Conservation (phyloP, 1,284 basidiomycete genomes). For the Fomitopsis palustris region DNA sequence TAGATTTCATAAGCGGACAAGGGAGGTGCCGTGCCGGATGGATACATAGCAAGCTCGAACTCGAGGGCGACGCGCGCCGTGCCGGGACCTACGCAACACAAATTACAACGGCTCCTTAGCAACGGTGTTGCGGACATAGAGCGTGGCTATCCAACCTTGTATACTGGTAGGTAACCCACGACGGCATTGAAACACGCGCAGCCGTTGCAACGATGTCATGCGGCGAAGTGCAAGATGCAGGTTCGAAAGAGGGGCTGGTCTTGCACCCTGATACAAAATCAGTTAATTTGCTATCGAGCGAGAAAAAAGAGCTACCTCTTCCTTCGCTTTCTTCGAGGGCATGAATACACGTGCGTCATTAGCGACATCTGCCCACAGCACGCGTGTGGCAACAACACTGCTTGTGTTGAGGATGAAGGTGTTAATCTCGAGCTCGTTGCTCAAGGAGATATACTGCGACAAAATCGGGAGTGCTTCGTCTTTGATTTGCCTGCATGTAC, state of each 20-base stretch:
- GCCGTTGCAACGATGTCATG: constrained; percentile 27
- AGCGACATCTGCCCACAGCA: constrained; percentile 36
- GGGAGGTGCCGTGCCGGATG: constrained; percentile 16
- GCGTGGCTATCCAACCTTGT: constrained; percentile 11
- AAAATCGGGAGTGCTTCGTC: constrained; percentile 29
- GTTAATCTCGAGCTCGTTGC: constrained; percentile 36
- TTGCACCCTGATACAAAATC: constrained; percentile 5
- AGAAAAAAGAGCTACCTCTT: constrained; percentile 5
- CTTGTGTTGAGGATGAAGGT: constrained; percentile 24
- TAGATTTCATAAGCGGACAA: constrained; percentile 34
- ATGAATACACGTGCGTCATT: constrained; percentile 36
- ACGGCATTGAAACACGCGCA: constrained; percentile 37
- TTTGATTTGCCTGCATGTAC: constrained; percentile 29
- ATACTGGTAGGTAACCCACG: constrained; percentile 23
- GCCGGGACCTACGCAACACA: constrained; percentile 2
- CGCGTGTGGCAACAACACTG: constrained; percentile 17
- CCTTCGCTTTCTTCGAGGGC: background rate
- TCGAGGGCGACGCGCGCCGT: constrained; percentile 20
- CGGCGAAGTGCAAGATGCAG: constrained; percentile 31
- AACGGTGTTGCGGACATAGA: constrained; percentile 7
- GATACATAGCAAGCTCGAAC: constrained; percentile 40
- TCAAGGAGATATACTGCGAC: constrained; percentile 34
- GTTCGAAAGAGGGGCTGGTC: constrained; percentile 27
- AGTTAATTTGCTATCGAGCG: background rate
- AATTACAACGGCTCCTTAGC: background rate